Evolutionary conservation across 1,284 basidiomycete genomes (phyloP).

Genomic region (Tilletia walkeri): DNA sequence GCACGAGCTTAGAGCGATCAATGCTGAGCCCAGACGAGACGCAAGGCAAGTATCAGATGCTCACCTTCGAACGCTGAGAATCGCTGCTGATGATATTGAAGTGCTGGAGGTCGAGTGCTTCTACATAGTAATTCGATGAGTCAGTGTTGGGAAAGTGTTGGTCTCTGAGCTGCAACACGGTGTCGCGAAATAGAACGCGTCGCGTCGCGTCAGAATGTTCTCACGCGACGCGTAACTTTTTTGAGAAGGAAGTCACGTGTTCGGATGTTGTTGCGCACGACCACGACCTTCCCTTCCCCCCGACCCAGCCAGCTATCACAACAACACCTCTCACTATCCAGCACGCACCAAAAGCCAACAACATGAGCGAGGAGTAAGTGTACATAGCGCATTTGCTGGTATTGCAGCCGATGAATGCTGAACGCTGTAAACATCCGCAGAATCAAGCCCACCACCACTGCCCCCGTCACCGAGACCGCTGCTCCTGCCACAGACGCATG

Average conservation of each 20-base stretch:
- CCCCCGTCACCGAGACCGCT: neutral
- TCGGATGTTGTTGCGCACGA: neutral
- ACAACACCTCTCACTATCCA: too few species aligned
- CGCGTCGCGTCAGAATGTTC: neutral
- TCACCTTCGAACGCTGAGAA: too few species aligned
- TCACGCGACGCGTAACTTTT: neutral
- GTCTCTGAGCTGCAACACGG: neutral
- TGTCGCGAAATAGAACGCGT: neutral
- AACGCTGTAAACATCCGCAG: neutral
- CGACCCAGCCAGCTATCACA: too few species aligned
- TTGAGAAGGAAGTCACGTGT: too few species aligned
- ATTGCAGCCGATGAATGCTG: neutral
- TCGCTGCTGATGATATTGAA: too few species aligned
- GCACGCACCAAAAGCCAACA: neutral
- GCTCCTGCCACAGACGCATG: neutral
- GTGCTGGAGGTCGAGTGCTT: too few species aligned
- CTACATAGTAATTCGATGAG: too few species aligned
- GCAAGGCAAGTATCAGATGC: too few species aligned
- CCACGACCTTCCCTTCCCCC: neutral
- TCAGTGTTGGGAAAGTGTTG: neutral
- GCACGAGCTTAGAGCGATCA: too few species aligned
- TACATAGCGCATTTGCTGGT: neutral
- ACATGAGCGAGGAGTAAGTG: constrained; percentile 3
- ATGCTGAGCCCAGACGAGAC: too few species aligned
- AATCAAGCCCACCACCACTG: constrained; percentile 4